Conservation (phyloP, 1,139 yeast species). For the Scheffersomyces lignicola region DNA sequence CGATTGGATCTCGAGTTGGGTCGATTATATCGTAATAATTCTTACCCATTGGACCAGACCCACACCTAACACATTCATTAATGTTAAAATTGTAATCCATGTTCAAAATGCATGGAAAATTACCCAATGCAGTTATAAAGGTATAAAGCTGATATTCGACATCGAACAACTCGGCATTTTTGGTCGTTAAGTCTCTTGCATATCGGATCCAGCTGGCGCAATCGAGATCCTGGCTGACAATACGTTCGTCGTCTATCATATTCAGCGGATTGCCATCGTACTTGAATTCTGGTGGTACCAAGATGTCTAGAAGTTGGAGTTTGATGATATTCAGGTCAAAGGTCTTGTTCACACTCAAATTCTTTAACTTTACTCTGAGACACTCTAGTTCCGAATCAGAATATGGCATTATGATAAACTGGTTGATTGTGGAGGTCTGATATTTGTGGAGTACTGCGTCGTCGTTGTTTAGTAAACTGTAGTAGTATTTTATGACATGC, state of each 20-base stretch:
- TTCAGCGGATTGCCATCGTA: neutral
- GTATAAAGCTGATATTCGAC: slow-evolving; percentile 23
- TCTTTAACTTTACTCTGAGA: slow-evolving; percentile 6
- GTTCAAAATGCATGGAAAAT: slow-evolving; percentile 40
- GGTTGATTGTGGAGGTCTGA: slow-evolving; percentile 17
- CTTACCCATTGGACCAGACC: slow-evolving; percentile 21
- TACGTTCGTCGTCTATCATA: too few species aligned
- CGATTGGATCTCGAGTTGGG: slow-evolving; percentile 19
- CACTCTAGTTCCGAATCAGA: slow-evolving; percentile 15
- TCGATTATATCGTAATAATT: slow-evolving; percentile 23
- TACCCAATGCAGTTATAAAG: slow-evolving; percentile 41
- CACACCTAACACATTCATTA: slow-evolving; percentile 45
- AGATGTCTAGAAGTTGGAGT: slow-evolving; percentile 6
- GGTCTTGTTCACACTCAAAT: neutral
- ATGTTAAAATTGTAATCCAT: slow-evolving; percentile 29
- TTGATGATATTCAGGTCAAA: slow-evolving; percentile 1
- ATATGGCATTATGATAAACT: slow-evolving; percentile 17
- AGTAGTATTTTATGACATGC: slow-evolving; percentile 21
- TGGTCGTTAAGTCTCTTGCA: slow-evolving; percentile 12
- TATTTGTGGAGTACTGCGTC: slow-evolving; percentile 12
- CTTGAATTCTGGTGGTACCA: slow-evolving; percentile 5
- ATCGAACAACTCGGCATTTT: slow-evolving; percentile 7
- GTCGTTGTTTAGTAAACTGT: slow-evolving; percentile 11
- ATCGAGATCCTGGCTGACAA: slow-evolving; percentile 6
- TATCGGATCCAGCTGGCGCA: slow-evolving; percentile 25